Conservation (phyloP, 2,329 filamentous ascomycete species). For the Magnaporthiopsis incrustans region DNA sequence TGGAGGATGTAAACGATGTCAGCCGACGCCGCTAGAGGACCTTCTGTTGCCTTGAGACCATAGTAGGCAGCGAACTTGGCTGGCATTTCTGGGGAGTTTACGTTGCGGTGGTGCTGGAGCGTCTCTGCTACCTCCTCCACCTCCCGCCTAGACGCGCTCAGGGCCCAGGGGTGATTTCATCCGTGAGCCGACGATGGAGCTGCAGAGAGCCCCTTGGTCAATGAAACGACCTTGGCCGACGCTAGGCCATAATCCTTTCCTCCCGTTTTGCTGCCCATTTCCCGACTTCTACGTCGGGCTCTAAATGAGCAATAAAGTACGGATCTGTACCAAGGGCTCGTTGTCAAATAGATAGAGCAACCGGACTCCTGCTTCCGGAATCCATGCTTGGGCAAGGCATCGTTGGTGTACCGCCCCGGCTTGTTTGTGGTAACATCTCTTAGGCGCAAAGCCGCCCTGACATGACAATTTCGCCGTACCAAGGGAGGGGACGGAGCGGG, state of each 20-base stretch:
- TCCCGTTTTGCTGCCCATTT: neutral
- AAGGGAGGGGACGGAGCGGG: neutral
- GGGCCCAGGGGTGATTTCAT: neutral
- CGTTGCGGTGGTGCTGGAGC: neutral
- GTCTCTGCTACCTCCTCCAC: slow-evolving; percentile 4
- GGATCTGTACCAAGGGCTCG: neutral
- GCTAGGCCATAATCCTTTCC: neutral
- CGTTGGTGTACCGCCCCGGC: neutral
- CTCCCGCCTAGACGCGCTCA: neutral
- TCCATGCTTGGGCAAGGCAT: neutral
- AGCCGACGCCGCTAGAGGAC: neutral
- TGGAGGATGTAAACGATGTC: slow-evolving; percentile 25
- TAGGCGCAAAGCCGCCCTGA: neutral
- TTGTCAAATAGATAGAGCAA: neutral
- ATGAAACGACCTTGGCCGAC: neutral
- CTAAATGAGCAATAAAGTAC: neutral
- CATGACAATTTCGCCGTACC: neutral
- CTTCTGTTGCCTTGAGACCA: slow-evolving; percentile 3
- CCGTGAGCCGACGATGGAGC: neutral
- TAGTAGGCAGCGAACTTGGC: slow-evolving; percentile 5
- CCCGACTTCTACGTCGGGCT: neutral
- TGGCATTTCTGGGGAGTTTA: slow-evolving; percentile 4
- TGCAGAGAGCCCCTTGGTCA: neutral
- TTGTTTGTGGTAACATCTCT: neutral
- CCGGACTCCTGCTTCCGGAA: neutral